A percentile compares a stretch with the other conserved stretches of the same genome.
Conservation (phyloP, 208 protist species). For the Balamuthia mandrillaris region DNA sequence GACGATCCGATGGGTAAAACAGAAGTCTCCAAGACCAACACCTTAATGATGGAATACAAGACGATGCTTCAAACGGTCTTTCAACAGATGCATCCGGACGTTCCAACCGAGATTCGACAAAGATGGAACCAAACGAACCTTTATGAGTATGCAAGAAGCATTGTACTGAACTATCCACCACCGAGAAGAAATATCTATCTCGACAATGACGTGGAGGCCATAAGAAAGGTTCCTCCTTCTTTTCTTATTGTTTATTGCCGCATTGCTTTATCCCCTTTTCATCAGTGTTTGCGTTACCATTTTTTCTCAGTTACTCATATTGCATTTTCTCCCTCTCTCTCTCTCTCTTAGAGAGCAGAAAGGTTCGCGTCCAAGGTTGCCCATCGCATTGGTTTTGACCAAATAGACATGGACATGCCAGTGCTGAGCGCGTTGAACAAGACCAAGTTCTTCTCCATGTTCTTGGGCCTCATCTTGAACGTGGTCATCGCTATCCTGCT, state of each 20-base stretch:
- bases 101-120: neutral
- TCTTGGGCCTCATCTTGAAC: constrained; percentile 78
- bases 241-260: neutral
- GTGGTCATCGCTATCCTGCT: constrained; percentile 80
- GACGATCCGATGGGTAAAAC: no score
- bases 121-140: neutral
- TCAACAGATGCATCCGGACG: neutral
- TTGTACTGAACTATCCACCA: neutral
- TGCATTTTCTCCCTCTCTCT: no score
- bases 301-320: no score
- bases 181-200: no score
- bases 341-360: neutral
- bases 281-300: no score
- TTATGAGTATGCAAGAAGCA: neutral
- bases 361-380: neutral
- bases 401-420: neutral
- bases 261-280: neutral
- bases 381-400: constrained; percentile 17
- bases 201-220: neutral
- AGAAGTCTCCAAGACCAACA: no score
- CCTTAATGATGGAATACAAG: constrained; percentile 24
- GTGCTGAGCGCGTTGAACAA: neutral
- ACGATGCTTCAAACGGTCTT: neutral
- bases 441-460: constrained; percentile 19
- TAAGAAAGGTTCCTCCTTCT: neutral